Evolutionary conservation across 2,329 filamentous ascomycete genomes (phyloP).

Genomic region (Nemania sp.): DNA sequence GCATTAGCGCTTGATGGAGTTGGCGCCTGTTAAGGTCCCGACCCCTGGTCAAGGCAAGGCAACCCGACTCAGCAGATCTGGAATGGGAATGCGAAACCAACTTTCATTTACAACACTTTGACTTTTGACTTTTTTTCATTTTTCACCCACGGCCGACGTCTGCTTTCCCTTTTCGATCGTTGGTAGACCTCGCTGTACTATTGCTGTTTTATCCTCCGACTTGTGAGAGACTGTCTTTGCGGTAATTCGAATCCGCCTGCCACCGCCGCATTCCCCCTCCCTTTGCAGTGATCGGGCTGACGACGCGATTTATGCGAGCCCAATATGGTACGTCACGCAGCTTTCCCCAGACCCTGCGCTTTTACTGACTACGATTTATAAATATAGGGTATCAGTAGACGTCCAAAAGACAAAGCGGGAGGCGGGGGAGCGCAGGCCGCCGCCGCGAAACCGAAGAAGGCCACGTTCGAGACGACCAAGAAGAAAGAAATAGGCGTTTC

Average conservation of each 20-base stretch:
- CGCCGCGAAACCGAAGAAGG: slow-evolving; percentile 85
- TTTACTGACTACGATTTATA: slow-evolving; percentile 37
- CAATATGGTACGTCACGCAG: slow-evolving; percentile 47
- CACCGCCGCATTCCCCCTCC: slow-evolving; percentile 8
- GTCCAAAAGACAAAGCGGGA: slow-evolving; percentile 61
- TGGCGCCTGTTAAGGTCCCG: slow-evolving; percentile 28
- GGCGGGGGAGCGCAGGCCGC: slow-evolving; percentile 55
- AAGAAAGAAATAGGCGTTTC: slow-evolving; percentile 99
- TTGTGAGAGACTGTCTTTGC: slow-evolving; percentile 18
- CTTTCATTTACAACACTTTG: slow-evolving; percentile 17
- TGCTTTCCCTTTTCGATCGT: slow-evolving; percentile 12
- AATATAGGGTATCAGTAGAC: slow-evolving; percentile 62
- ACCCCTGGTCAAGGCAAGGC: slow-evolving; percentile 5
- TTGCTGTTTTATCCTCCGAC: slow-evolving; percentile 14
- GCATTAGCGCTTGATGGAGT: slow-evolving; percentile 42
- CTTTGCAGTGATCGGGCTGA: slow-evolving; percentile 32
- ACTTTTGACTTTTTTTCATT: slow-evolving; percentile 5
- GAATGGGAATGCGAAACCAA: slow-evolving; percentile 31
- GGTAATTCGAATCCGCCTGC: slow-evolving; percentile 22
- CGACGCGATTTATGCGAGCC: slow-evolving; percentile 47
- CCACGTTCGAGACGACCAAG: slow-evolving; percentile 93
- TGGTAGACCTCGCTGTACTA: slow-evolving; percentile 14
- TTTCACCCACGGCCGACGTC: slow-evolving; percentile 2
- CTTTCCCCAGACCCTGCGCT: slow-evolving; percentile 10
- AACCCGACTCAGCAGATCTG: slow-evolving; percentile 31